Base-by-base conservation (phyloP, 441 rosid species). In the Sinapis alba region DNA sequence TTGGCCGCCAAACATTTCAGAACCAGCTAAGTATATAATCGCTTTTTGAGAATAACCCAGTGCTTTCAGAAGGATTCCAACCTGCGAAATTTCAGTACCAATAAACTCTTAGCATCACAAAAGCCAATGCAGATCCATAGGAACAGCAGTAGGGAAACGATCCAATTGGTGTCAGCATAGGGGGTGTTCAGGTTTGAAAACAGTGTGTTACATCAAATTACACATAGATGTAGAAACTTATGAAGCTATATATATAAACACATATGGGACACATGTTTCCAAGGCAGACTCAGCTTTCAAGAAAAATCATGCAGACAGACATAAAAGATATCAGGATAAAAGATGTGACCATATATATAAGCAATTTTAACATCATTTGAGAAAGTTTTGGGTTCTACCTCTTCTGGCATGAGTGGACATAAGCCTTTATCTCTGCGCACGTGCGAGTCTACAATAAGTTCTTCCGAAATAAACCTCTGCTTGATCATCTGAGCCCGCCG, bases 331-430 rank as follows among this genome's bases (percentile, higher is more conserved):
- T 15, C 24, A 8, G 41, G 13, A 20, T 34, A 38, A 71, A 8
- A 6, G 18, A 43, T 9, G 4, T 20, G 12, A 5, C 16, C 69
- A 38, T 38, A 13, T 34, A 38, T 38, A 13, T 34, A 74, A 57
- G 56, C 72, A 69, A 28, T 64, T 68, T 30, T 51, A 62, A 65
- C 58, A 76, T 27, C 62, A 63, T n/a, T 62, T 72, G 58, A 72
- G 79, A 69, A 21, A 62, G 74, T 30, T 75, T 28, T 7, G 50
- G 8, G 36, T 36, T 82, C 68, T 81, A 97, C 99, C 97, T 94
- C 98, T 86, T 94, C 99, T 66, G 99, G 99, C 94, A 90, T 91
- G 54, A 91, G 95, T 43, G 99, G 99, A 65, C 99, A 94, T 47
- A 89, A 84, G 43, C 99, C 99, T 75, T 88, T 90, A 64, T 82